Conservation (phyloP, 192 early-diverging fungal genomes). For the Mycoemilia scoparia region DNA sequence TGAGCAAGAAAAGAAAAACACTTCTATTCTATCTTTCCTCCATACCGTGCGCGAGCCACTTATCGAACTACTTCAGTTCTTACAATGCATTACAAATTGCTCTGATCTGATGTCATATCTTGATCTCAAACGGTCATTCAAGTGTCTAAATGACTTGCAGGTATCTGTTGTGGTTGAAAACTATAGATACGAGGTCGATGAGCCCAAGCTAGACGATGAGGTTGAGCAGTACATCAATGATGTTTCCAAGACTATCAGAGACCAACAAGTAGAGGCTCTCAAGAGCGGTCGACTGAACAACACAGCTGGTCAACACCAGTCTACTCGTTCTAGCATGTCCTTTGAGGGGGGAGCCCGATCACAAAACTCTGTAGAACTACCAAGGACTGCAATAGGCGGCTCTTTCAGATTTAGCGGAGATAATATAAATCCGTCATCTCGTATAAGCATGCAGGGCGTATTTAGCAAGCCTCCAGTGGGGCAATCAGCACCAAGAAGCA, state of each 20-base stretch:
- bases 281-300: neutral
- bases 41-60: constrained; percentile 32
- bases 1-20: constrained; percentile 1
- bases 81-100: constrained; percentile 63
- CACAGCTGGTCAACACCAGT: no score
- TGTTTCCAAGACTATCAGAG: constrained; percentile 49
- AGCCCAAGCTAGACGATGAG: constrained; percentile 46
- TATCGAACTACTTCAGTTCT: constrained; percentile 61
- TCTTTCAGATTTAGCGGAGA: no score
- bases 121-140: constrained; percentile 46
- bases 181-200: constrained; percentile 83
- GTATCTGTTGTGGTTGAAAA: constrained; percentile 48
- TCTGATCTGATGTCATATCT: constrained; percentile 54
- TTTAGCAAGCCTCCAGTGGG: no score
- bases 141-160: constrained; percentile 50
- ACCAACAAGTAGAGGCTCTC: constrained; percentile 14
- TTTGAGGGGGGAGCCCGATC: no score
- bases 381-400: no score
- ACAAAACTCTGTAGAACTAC: no score
- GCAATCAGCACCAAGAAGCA: no score
- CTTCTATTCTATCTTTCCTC: neutral
- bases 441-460: no score
- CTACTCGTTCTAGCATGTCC: no score
- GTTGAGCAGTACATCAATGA: constrained; percentile 57
- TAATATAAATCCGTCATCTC: no score